phyloP scores from a whole-genome alignment of 768 basidiomycete genomes.

The Sarcodon sp. region DNA sequence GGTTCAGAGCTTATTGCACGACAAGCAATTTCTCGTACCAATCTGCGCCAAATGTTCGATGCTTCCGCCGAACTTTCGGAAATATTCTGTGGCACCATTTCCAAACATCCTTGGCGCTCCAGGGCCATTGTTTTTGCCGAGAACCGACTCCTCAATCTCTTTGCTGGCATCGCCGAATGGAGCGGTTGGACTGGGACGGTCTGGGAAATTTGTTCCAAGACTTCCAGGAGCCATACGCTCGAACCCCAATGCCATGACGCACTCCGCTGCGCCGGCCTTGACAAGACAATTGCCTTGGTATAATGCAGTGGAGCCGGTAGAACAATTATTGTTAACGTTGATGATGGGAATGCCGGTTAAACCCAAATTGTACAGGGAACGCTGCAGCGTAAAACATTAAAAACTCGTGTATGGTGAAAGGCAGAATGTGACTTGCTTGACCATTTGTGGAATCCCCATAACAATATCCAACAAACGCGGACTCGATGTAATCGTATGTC shows the following conservation, averaged over 20 bases:
- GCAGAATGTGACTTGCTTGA: slow-evolving; percentile 30
- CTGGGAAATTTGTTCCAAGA: slow-evolving; percentile 51
- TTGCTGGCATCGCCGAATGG: slow-evolving; percentile 29
- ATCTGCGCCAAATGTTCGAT: slow-evolving; percentile 65
- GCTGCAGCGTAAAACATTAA: slow-evolving; percentile 21
- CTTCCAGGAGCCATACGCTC: slow-evolving; percentile 76
- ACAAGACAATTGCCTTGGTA: slow-evolving; percentile 63
- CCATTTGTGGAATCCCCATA: slow-evolving; percentile 74
- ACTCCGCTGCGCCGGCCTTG: slow-evolving; percentile 57
- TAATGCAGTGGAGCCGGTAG: slow-evolving; percentile 70
- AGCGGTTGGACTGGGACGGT: slow-evolving; percentile 31
- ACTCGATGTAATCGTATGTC: slow-evolving; percentile 65
- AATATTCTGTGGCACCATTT: slow-evolving; percentile 66
- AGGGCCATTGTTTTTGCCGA: slow-evolving; percentile 56
- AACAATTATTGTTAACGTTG: slow-evolving; percentile 84
- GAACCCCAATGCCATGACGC: slow-evolving; percentile 75
- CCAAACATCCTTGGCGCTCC: slow-evolving; percentile 63
- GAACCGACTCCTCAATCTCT: slow-evolving; percentile 32
- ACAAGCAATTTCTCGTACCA: slow-evolving; percentile 24
- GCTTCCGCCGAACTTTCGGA: slow-evolving; percentile 56
- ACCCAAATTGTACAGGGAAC: slow-evolving; percentile 73
- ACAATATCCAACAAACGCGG: slow-evolving; percentile 66
- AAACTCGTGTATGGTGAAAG: background rate
- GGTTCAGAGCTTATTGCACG: background rate
- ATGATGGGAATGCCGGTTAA: slow-evolving; percentile 75